Evolutionary conservation across 768 basidiomycete genomes (phyloP).

Genomic region (Podaxis mareebaensis): DNA sequence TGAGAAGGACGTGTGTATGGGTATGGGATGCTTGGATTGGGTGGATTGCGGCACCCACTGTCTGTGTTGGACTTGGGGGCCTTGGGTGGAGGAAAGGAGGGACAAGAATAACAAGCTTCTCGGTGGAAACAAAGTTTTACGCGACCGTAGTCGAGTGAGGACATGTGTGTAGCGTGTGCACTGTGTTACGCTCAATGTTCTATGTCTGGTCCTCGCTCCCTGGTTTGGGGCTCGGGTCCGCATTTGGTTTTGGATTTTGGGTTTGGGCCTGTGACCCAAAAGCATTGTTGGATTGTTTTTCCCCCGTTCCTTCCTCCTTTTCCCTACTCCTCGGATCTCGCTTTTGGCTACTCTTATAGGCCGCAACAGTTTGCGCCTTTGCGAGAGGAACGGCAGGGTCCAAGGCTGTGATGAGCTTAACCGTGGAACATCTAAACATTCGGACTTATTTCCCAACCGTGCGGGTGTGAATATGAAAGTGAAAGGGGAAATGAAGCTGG

Average conservation of each 20-base stretch:
- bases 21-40: background rate
- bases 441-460: background rate
- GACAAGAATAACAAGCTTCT: background rate
- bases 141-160: background rate
- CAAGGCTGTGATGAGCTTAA: background rate
- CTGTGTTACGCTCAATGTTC: background rate
- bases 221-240: background rate
- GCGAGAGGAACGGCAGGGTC: background rate
- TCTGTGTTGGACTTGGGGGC: background rate
- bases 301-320: background rate
- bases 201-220: background rate
- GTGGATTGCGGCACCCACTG: background rate
- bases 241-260: conserved; percentile 7
- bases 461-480: background rate
- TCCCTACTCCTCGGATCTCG: conserved; percentile 6
- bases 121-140: background rate
- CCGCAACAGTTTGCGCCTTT: background rate
- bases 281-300: background rate
- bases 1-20: background rate
- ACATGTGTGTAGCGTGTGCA: background rate
- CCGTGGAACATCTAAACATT: background rate
- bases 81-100: background rate
- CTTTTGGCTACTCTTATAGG: background rate
- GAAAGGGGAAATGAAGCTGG: background rate
- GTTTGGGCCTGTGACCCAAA: background rate